Base-by-base conservation (phyloP, 805 yeast species). In the Suhomyces kilbournensis region DNA sequence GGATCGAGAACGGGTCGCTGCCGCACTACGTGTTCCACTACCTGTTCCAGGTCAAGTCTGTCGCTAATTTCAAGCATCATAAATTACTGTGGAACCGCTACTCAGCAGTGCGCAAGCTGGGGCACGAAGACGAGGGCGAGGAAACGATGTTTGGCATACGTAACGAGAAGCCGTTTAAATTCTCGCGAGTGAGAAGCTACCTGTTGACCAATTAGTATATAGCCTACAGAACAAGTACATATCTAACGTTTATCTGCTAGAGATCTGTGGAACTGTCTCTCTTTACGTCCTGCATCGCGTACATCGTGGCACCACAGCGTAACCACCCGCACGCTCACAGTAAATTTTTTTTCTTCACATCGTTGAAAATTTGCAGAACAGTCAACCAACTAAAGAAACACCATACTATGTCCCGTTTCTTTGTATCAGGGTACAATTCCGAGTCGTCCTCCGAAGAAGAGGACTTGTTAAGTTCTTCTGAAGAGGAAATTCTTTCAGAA, bases 331-430 rank as follows among this genome's bases (percentile, higher is more conserved):
- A 32, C 47, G 35, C 44, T 30, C 44, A 44, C 28, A 17, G 40
- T 45, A 35, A 46, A 46, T 49, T 52, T 52, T 53, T 43, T 47
- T 52, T 53, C 39, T 47, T 44, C 49, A 49, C 63, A 64, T 61
- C 67, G 63, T 54, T 61, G 66, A 64, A 65, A 65, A 63, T 58
- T 63, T 61, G 63, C 57, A 57, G 60, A 50, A 48, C 42, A 44
- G 30, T n/a, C 15, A 23, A 12, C 26, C 40, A 39, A 30, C 19
- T 40, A 46, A 15, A 30, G 39, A 22, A 20, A 51, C 43, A 30
- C 46, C 57, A 69, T 50, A 38, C 42, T 56, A 91, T 91, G 96
- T 90, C 98, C 62, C 88, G 96, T 76, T 93, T 94, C 82, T 94
- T 94, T 78, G 80, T 78, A 57, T 74, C 80, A 54, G 80, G 83